phyloP scores from a whole-genome alignment of 352 stramenopile species.

The Phytopythium ostracodes region DNA sequence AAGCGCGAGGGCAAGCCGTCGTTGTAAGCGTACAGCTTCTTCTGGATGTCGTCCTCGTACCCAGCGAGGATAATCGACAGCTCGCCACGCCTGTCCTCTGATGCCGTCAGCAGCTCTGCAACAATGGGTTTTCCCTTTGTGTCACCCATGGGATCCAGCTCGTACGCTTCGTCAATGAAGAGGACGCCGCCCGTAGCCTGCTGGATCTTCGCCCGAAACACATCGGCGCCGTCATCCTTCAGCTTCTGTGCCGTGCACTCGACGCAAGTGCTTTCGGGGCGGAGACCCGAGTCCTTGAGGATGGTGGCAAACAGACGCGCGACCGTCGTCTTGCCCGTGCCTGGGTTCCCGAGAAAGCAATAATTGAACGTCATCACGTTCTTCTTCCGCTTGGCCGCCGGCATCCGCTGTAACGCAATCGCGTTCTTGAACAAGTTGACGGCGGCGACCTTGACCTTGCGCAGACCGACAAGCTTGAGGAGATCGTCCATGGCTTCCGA shows the following conservation, averaged over 20 bases:
- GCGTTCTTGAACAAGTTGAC: slow-evolving; percentile 75
- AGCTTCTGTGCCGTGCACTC: slow-evolving; percentile 62
- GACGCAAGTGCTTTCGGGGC: slow-evolving; percentile 30
- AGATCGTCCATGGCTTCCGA: slow-evolving; percentile 82
- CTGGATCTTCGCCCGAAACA: slow-evolving; percentile 78
- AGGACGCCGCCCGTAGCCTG: slow-evolving; percentile 76
- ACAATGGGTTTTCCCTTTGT: slow-evolving; percentile 83
- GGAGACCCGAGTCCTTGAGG: slow-evolving; percentile 70
- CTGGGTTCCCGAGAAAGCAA: slow-evolving; percentile 71
- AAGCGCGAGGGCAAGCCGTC: slow-evolving; percentile 87
- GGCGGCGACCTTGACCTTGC: slow-evolving; percentile 72
- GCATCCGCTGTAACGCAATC: slow-evolving; percentile 54
- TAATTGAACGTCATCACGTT: slow-evolving; percentile 70
- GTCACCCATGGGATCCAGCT: slow-evolving; percentile 78
- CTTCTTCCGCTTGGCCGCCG: slow-evolving; percentile 52
- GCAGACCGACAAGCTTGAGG: slow-evolving; percentile 78
- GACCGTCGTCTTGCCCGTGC: slow-evolving; percentile 79
- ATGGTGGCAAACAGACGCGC: slow-evolving; percentile 79
- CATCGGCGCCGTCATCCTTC: slow-evolving; percentile 59
- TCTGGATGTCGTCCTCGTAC: slow-evolving; percentile 92
- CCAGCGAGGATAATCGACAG: slow-evolving; percentile 90
- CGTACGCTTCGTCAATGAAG: slow-evolving; percentile 93
- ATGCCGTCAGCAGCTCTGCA: slow-evolving; percentile 82
- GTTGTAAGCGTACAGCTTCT: slow-evolving; percentile 92
- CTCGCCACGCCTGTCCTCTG: slow-evolving; percentile 81